A percentile compares a stretch with the other conserved stretches of the same genome.
These are phyloP conservation scores for Fraxinus dipetala DNA, from an alignment of 305 asterid genomes.

Conservation along the genomic window DNA sequence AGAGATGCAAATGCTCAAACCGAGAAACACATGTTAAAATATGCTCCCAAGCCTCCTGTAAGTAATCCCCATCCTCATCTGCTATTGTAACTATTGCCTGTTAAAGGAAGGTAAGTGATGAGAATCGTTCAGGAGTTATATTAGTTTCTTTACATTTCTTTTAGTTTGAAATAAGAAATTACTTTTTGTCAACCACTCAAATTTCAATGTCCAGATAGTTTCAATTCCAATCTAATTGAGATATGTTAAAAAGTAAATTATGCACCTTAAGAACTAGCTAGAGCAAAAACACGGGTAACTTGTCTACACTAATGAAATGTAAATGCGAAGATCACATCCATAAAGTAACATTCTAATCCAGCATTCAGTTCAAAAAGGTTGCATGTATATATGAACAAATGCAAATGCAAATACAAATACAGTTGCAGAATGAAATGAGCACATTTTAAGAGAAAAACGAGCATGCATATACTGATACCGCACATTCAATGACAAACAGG, in stretches of 20 bases:
- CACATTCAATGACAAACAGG: background rate
- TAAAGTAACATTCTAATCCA: background rate
- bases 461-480: background rate
- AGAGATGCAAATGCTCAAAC: slow-evolving; percentile 93
- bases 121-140: slow-evolving; percentile 21
- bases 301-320: background rate
- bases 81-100: slow-evolving; percentile 86
- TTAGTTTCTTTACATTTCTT: background rate
- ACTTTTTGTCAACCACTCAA: background rate
- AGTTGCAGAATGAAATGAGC: background rate
- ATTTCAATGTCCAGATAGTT: slow-evolving; percentile 8
- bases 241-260: background rate
- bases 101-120: slow-evolving; percentile 29
- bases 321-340: background rate
- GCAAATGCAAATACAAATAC: background rate
- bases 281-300: background rate
- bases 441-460: background rate
- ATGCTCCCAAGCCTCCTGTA: slow-evolving; percentile 99
- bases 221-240: background rate
- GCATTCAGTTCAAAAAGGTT: background rate
- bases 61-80: slow-evolving; percentile 89
- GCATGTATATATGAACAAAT: background rate
- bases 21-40: slow-evolving; percentile 93
- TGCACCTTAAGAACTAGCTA: background rate
- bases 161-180: slow-evolving; percentile 1